Conservation (phyloP, 2,329 filamentous ascomycete genomes). For the Trichophyton mentagrophytes region DNA sequence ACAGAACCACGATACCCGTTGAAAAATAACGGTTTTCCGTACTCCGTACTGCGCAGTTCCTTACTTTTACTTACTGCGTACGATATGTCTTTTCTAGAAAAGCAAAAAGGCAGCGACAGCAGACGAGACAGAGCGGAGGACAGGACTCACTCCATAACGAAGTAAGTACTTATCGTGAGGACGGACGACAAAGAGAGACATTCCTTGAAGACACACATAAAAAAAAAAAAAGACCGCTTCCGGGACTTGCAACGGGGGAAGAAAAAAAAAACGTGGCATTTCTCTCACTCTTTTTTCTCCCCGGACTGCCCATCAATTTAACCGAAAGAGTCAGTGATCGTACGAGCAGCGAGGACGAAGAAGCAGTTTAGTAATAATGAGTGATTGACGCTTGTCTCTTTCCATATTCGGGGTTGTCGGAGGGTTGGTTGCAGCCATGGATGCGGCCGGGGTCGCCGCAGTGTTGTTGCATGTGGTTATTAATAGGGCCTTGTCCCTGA, state of each 20-base stretch:
- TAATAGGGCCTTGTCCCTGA: neutral
- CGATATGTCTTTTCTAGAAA: neutral
- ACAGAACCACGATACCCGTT: neutral
- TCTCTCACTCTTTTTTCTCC: too few relatives aligned
- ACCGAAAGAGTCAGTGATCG: too few relatives aligned
- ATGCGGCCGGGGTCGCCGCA: neutral
- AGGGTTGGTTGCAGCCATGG: neutral
- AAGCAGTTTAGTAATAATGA: too few relatives aligned
- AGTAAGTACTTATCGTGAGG: neutral
- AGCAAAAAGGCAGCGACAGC: neutral
- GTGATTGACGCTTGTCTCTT: neutral
- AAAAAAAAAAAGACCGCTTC: too few relatives aligned
- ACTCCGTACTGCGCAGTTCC: neutral
- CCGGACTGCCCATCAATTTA: too few relatives aligned
- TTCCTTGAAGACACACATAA: too few relatives aligned
- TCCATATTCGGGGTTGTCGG: neutral
- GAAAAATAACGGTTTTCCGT: constrained; percentile 1
- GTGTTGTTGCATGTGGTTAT: neutral
- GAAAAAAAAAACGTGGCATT: neutral
- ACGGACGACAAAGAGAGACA: neutral
- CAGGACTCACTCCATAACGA: too few relatives aligned
- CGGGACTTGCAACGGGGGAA: too few relatives aligned
- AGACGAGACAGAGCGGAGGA: neutral
- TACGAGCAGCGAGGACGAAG: too few relatives aligned
- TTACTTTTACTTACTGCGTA: too few relatives aligned